Percentiles rank a stretch among this genome's conserved stretches.
phyloP scores from a whole-genome alignment of 148 eudicot species.

The Dianthus caryophyllus region DNA sequence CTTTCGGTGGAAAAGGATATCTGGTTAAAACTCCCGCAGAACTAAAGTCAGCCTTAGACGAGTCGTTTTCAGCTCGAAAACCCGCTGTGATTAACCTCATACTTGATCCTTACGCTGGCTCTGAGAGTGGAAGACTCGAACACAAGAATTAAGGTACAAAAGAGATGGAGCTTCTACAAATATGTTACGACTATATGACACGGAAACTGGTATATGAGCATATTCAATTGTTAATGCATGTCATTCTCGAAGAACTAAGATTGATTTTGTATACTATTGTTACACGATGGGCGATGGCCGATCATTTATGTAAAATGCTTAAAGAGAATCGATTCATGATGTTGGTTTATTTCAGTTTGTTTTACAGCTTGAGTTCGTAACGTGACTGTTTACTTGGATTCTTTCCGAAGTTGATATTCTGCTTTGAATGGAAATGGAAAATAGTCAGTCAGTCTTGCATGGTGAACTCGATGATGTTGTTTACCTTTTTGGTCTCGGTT shows the following conservation, averaged over 20 bases:
- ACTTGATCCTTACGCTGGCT: conserved; percentile 86
- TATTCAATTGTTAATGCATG: neutral
- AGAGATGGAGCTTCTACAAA: conserved; percentile 3
- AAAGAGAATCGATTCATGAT: neutral
- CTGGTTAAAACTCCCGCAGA: conserved; percentile 63
- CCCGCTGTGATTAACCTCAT: conserved; percentile 90
- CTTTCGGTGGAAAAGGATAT: conserved; percentile 94
- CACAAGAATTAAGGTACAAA: conserved; percentile 74
- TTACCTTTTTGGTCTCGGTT: too few species aligned
- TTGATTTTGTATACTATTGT: conserved; percentile 16
- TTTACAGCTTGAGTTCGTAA: neutral
- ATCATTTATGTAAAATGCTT: neutral
- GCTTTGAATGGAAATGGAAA: too few species aligned
- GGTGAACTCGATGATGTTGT: too few species aligned
- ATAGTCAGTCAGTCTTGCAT: too few species aligned
- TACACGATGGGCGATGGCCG: neutral
- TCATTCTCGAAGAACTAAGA: neutral
- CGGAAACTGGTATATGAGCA: neutral
- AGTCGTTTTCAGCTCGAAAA: conserved; percentile 69
- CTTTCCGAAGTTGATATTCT: neutral
- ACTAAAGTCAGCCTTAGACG: conserved; percentile 68
- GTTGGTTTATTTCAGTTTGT: neutral
- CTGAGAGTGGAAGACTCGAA: conserved; percentile 91
- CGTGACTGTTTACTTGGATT: neutral
- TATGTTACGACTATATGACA: conserved; percentile 3